Conservation (phyloP, 768 basidiomycete species). For the Calocera cornea region DNA sequence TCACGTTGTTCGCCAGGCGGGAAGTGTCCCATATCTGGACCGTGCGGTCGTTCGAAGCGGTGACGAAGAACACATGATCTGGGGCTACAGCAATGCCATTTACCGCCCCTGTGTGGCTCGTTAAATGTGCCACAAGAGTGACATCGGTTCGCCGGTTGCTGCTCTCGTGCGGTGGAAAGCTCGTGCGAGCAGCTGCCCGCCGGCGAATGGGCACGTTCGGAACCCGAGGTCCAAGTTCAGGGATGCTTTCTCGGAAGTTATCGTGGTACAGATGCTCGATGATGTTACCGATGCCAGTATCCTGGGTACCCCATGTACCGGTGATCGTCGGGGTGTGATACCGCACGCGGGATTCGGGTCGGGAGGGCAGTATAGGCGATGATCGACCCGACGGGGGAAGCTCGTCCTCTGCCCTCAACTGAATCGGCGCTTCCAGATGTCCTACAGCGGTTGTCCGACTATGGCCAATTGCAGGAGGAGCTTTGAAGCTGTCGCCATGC, state of each 20-base stretch:
- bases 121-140: slow-evolving; percentile 68
- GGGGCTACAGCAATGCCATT: slow-evolving; percentile 77
- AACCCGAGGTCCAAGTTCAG: slow-evolving; percentile 84
- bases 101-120: slow-evolving; percentile 67
- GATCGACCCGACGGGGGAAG: slow-evolving; percentile 58
- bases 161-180: slow-evolving; percentile 48
- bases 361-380: slow-evolving; percentile 38
- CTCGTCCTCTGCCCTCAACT: slow-evolving; percentile 38
- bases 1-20: slow-evolving; percentile 85
- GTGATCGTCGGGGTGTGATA: neutral
- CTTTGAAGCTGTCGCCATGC: slow-evolving; percentile 65
- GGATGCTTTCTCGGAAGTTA: slow-evolving; percentile 63
- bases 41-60: slow-evolving; percentile 29
- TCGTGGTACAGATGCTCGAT: slow-evolving; percentile 84
- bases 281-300: slow-evolving; percentile 76
- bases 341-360: slow-evolving; percentile 7
- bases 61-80: slow-evolving; percentile 73
- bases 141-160: slow-evolving; percentile 50
- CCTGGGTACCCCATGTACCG: slow-evolving; percentile 35
- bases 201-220: slow-evolving; percentile 69
- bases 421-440: slow-evolving; percentile 60
- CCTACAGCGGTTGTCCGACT: slow-evolving; percentile 74
- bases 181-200: slow-evolving; percentile 57
- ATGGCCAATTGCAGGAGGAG: slow-evolving; percentile 78
- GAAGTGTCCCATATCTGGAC: slow-evolving; percentile 46